phyloP scores from a whole-genome alignment of 176 grass and related monocot genomes.

The Ensete ventricosum region DNA sequence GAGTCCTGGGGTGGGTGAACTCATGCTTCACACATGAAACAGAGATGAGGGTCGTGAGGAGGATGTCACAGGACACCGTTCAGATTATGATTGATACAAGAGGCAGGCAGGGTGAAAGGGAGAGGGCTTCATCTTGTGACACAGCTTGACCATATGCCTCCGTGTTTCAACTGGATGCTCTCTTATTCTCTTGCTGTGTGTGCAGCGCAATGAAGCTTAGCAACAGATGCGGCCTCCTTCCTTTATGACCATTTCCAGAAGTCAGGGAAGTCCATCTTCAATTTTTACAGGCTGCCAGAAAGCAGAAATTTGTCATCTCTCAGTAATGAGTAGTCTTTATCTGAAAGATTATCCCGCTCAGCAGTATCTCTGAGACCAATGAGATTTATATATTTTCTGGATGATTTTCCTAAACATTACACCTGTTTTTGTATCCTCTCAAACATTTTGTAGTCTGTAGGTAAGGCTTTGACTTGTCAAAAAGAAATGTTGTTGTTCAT shows the following conservation, averaged over 20 bases:
- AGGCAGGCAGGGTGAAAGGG: not conserved
- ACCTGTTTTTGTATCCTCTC: not conserved
- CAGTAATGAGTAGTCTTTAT: not conserved
- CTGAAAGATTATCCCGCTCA: not conserved
- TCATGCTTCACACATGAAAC: not conserved
- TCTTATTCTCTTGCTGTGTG: not conserved
- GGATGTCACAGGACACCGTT: not conserved
- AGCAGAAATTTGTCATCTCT: not conserved
- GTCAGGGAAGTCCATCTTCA: not conserved
- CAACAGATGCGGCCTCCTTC: not conserved
- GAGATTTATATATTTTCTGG: too few species aligned
- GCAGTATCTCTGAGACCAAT: not conserved
- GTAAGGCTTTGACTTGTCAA: not conserved
- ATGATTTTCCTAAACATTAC: not conserved
- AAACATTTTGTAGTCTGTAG: not conserved
- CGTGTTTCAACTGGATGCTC: not conserved
- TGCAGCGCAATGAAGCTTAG: not conserved
- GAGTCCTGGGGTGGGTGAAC: not conserved
- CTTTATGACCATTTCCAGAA: not conserved
- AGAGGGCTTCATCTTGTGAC: not conserved
- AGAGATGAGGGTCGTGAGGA: not conserved
- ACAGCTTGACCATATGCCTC: not conserved
- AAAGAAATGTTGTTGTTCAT: too few species aligned
- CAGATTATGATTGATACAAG: not conserved
- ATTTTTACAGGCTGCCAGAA: not conserved